Percentiles rank a stretch among this genome's conserved stretches.
phyloP scores from a whole-genome alignment of 441 rosid species.

The Lepidium campestre region DNA sequence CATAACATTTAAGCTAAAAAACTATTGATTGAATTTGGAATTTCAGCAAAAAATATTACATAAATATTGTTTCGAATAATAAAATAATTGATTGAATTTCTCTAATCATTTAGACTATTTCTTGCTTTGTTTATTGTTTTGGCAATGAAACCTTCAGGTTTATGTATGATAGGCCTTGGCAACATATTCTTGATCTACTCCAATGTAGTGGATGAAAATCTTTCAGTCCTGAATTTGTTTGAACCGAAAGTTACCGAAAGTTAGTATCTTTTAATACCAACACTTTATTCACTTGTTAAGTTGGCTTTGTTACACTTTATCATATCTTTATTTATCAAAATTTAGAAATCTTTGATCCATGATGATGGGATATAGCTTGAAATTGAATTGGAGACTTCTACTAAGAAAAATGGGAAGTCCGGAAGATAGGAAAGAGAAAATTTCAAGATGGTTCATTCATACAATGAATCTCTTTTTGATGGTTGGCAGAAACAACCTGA shows the following conservation, averaged over 20 bases:
- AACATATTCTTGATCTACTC: constrained; percentile 54
- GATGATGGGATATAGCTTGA: constrained; percentile 27
- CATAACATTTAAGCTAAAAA: too few relatives aligned
- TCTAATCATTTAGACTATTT: too few relatives aligned
- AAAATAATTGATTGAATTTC: too few relatives aligned
- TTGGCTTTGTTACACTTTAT: background rate
- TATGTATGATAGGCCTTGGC: constrained; percentile 80
- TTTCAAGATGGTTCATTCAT: constrained; percentile 76
- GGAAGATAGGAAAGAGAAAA: constrained; percentile 86
- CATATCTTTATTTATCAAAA: background rate
- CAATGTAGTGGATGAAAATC: constrained; percentile 45
- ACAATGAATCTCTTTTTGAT: constrained; percentile 79
- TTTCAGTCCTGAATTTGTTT: constrained; percentile 42
- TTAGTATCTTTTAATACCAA: constrained; percentile 9
- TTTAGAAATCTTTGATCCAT: constrained; percentile 33
- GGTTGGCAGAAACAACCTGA: constrained; percentile 98
- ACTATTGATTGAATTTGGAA: too few relatives aligned
- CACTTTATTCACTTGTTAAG: background rate
- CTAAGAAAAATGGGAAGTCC: constrained; percentile 30
- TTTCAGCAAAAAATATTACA: too few relatives aligned
- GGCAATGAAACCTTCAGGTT: constrained; percentile 64
- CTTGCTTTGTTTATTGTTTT: background rate
- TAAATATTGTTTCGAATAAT: background rate
- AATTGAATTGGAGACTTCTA: constrained; percentile 27
- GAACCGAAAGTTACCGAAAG: constrained; percentile 47